Conservation (phyloP, 1,139 yeast species). For the Sugiyamaella grinbergsii region DNA sequence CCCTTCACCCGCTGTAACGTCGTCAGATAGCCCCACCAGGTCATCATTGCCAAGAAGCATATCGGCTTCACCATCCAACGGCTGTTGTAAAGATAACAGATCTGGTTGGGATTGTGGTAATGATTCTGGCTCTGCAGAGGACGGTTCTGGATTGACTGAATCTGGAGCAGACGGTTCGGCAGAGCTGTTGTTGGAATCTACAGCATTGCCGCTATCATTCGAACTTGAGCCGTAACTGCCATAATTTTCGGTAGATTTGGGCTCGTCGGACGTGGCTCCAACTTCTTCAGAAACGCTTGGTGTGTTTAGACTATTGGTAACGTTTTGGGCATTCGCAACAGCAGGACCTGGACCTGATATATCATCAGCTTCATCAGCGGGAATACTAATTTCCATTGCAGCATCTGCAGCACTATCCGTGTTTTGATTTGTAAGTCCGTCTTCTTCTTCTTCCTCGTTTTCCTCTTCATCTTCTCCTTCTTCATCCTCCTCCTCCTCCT, state of each 20-base stretch:
- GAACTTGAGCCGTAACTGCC: background rate
- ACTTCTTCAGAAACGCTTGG: slow-evolving; percentile 16
- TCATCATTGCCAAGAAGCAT: slow-evolving; percentile 25
- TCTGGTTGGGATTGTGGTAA: background rate
- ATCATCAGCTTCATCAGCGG: background rate
- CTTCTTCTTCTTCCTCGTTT: background rate
- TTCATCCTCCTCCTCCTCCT: slow-evolving; percentile 9
- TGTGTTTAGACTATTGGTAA: background rate
- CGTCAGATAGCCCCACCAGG: slow-evolving; percentile 14
- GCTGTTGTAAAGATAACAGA: slow-evolving; percentile 1
- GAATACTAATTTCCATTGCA: too few species aligned
- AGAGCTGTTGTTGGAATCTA: background rate
- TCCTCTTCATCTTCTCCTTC: slow-evolving; percentile 10
- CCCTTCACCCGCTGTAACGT: slow-evolving; percentile 1
- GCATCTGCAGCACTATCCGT: too few species aligned
- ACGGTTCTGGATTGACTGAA: background rate
- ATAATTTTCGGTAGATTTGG: background rate
- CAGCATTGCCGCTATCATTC: background rate
- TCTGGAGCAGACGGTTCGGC: background rate
- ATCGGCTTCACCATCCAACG: slow-evolving; percentile 20
- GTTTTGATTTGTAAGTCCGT: too few species aligned
- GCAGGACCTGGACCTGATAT: background rate
- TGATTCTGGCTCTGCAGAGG: slow-evolving; percentile 1
- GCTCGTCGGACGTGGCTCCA: slow-evolving; percentile 16
- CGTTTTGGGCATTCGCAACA: background rate